These are phyloP conservation scores for Ophiostoma quercus DNA, from an alignment of 2,329 filamentous ascomycete genomes.

Conservation along the genomic window DNA sequence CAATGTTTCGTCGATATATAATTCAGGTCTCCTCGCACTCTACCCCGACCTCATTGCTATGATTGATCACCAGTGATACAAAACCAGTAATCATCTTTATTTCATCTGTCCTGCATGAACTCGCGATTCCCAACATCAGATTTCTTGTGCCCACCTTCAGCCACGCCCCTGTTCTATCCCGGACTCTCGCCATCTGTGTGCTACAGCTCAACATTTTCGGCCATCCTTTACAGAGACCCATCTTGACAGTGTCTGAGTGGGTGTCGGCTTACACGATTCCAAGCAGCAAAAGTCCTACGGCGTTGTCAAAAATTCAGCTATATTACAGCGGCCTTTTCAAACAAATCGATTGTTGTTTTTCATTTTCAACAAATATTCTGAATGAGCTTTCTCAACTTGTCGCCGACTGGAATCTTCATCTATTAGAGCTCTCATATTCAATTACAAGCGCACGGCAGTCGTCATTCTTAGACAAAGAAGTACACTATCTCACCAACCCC, in stretches of 20 bases:
- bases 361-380: background rate
- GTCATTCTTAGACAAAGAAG: background rate
- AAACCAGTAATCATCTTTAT: background rate
- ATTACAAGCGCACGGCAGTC: background rate
- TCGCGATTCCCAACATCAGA: background rate
- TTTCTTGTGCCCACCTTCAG: background rate
- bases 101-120: background rate
- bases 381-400: too few relatives aligned
- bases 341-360: background rate
- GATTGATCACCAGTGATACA: background rate
- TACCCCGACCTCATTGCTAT: background rate
- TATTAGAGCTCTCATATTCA: background rate
- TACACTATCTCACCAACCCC: background rate
- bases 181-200: constrained; percentile 13
- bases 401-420: too few relatives aligned
- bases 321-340: background rate
- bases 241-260: background rate
- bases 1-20: background rate
- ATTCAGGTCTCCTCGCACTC: background rate
- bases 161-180: background rate
- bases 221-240: background rate
- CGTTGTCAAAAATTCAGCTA: background rate
- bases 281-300: constrained; percentile 4
- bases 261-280: background rate
- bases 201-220: background rate